A percentile compares a stretch with the other conserved stretches of the same genome.
Conservation (phyloP, 2,329 filamentous ascomycete genomes). For the Furcasterigmium furcatum region DNA sequence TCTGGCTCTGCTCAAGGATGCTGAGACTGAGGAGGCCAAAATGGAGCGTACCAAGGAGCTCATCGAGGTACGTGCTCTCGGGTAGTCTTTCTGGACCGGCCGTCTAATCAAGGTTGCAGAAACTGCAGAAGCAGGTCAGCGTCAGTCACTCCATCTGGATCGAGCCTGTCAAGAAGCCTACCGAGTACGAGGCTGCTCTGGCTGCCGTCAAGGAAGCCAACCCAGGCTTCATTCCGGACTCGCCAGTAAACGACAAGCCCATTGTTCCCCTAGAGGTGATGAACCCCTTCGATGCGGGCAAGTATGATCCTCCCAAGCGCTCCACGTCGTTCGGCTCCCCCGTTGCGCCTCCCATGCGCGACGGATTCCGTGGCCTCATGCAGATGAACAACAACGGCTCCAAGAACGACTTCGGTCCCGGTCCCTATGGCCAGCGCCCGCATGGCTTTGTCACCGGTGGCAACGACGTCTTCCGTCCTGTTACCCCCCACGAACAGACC, state of each 20-base stretch:
- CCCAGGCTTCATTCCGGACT: neutral
- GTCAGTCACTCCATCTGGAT: slow-evolving; percentile 30
- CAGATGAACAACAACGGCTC: too few species aligned
- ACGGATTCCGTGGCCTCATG: too few species aligned
- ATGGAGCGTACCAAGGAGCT: slow-evolving; percentile 23
- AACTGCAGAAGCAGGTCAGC: slow-evolving; percentile 32
- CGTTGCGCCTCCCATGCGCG: neutral
- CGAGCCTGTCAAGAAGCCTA: neutral
- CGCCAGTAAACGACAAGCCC: neutral
- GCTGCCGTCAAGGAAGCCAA: neutral
- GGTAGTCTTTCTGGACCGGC: neutral
- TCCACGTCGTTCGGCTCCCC: neutral
- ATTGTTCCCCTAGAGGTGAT: neutral
- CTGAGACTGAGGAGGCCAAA: slow-evolving; percentile 12
- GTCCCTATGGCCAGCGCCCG: too few species aligned
- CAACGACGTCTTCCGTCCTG: neutral
- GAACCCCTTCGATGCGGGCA: neutral
- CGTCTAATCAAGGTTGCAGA: slow-evolving; percentile 4
- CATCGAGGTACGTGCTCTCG: slow-evolving; percentile 3
- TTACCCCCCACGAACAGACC: neutral
- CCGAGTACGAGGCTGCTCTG: neutral
- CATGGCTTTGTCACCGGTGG: neutral
- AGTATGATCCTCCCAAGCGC: neutral
- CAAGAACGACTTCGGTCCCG: too few species aligned
- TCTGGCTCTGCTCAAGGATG: slow-evolving; percentile 8